Evolutionary conservation across 1,284 basidiomycete species (phyloP), one percentile per base, ranked within the genome.

Genomic region (Cryptococcus maquisensis): DNA sequence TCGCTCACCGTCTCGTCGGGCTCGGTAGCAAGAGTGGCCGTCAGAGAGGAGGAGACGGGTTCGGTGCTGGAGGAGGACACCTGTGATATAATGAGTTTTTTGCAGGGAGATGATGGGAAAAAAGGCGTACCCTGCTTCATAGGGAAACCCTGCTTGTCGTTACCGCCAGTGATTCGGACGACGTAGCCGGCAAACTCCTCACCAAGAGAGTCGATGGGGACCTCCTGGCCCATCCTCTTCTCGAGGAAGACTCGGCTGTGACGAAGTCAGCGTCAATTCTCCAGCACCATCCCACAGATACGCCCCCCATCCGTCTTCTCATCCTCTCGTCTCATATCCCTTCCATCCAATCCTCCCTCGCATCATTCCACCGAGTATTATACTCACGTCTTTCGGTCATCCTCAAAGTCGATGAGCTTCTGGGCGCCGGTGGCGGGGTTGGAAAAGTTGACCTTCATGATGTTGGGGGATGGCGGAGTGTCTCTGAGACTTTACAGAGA

Each of bases 121-220:
- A 6, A 9, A 16, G 96, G 86, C 70, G 97, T 88, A 83, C 94
- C 94, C 81, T 98, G 95, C 82, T 98, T 98, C 93, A 97, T 97
- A 52, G 93, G 92, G 85, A 96, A 96, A 78, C 90, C 88, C 69
- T 79, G 78, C 69, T 77, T 77, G 75, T 77, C 75, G 73, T 75
- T 74, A 62, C 74, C 72, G 61, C 95, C 94, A 47, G 91, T 93
- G 81, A 98, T 90, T 73, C 93, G 88, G 83, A 97, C 86, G 78
- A 97, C 81, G 81, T 98, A 98, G 60, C 95, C 95, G 79, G 91
- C 92, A 84, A 86, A 98, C 81, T 98, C 95, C 76, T 96, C 90
- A 70, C 94, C 93, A 70, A 98, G 81, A 52, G 86, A 78, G 81
- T 96, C 93, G 65, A 85, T 89, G 46, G 73, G 56, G 71, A 98